Percentiles rank a stretch among this genome's conserved stretches.
These are phyloP conservation scores for Leccinum pellstonianum DNA, from an alignment of 768 basidiomycete genomes.

Conservation along the genomic window DNA sequence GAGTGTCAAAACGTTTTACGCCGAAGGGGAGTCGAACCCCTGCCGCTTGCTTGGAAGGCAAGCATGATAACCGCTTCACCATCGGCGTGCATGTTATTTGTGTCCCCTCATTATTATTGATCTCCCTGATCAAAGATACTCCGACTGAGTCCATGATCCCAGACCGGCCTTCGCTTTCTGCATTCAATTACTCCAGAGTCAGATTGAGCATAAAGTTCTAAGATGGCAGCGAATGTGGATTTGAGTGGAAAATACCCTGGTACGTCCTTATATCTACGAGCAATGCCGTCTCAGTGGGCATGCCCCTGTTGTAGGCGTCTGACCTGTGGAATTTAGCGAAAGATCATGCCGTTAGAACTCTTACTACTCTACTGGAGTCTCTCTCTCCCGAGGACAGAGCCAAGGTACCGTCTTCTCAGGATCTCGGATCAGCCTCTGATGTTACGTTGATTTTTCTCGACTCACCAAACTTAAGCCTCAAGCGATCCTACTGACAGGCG, in stretches of 20 bases:
- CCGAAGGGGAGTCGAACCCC: conserved; percentile 78
- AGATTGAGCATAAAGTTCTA: background rate
- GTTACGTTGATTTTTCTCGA: background rate
- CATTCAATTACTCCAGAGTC: background rate
- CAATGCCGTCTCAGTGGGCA: background rate
- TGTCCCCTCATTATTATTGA: no score
- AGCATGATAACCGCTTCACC: conserved; percentile 94
- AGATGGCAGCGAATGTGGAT: conserved; percentile 7
- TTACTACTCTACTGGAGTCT: conserved; percentile 47
- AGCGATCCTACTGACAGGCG: conserved; percentile 66
- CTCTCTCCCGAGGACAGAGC: conserved; percentile 48
- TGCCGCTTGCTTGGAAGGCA: conserved; percentile 82
- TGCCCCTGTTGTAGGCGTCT: background rate
- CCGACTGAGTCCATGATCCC: background rate
- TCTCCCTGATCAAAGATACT: background rate
- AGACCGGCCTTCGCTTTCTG: background rate
- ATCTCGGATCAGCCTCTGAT: background rate
- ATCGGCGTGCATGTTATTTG: conserved; percentile 42
- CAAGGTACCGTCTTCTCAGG: conserved; percentile 43
- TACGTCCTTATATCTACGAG: conserved; percentile 3
- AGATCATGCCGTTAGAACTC: conserved; percentile 53
- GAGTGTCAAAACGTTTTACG: conserved; percentile 14
- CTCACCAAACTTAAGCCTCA: conserved; percentile 52
- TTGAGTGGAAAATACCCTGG: conserved; percentile 25
- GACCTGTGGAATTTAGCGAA: conserved; percentile 37